A percentile compares a stretch with the other conserved stretches of the same genome.
Conservation (phyloP, 345 rosid species). For the Heritiera fomes region DNA sequence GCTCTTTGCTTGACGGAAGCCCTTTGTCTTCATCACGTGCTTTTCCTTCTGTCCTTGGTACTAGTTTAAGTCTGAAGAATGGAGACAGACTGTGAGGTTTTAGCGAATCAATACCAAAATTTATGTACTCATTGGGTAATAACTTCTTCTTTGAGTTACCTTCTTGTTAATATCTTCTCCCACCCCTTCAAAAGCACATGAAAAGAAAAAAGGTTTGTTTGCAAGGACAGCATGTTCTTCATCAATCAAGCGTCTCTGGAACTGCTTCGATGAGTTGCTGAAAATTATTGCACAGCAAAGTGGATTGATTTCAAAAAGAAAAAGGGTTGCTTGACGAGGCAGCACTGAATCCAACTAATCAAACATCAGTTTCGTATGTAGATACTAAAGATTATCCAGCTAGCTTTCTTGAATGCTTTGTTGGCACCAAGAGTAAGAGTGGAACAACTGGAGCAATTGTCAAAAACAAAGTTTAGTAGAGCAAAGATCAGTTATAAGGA, state of each 20-base stretch:
- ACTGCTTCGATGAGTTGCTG: constrained; percentile 24
- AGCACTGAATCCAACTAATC: constrained; percentile 17
- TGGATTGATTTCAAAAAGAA: constrained; percentile 28
- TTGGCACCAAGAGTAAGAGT: constrained; percentile 20
- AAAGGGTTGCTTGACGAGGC: constrained; percentile 36
- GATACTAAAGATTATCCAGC: constrained; percentile 26
- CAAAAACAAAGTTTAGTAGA: constrained; percentile 17
- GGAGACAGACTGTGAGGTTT: background rate
- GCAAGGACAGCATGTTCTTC: constrained; percentile 24
- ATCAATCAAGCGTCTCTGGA: background rate
- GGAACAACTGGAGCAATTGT: background rate
- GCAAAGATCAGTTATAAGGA: constrained; percentile 13
- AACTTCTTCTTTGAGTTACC: constrained; percentile 16
- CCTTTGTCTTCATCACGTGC: background rate
- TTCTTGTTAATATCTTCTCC: background rate
- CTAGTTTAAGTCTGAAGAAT: background rate
- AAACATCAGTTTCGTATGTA: constrained; percentile 22
- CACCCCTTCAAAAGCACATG: background rate
- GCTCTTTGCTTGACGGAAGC: background rate
- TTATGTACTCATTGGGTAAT: background rate
- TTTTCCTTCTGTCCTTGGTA: background rate
- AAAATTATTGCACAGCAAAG: constrained; percentile 23
- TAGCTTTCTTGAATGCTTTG: constrained; percentile 21
- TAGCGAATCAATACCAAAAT: background rate
- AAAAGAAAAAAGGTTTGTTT: background rate